Conservation (phyloP, 805 yeast species). For the Saturnispora silvae region DNA sequence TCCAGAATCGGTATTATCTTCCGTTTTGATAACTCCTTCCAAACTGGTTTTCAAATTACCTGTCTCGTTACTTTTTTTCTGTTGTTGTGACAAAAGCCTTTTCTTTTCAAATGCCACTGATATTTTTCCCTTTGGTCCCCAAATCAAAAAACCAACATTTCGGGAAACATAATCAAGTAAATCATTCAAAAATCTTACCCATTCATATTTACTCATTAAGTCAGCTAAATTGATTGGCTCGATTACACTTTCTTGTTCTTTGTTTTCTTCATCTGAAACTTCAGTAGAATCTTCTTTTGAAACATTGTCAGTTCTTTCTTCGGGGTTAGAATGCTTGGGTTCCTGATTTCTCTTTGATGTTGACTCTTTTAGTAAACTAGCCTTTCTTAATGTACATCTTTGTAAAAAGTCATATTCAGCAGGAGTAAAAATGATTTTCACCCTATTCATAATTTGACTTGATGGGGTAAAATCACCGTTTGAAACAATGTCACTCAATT, state of each 20-base stretch:
- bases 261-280: no score
- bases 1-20: slow-evolving; percentile 3
- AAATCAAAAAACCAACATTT: slow-evolving; percentile 58
- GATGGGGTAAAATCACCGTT: slow-evolving; percentile 11
- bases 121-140: slow-evolving; percentile 43
- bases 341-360: not conserved
- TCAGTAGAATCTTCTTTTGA: no score
- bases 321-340: no score
- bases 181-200: slow-evolving; percentile 76
- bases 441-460: slow-evolving; percentile 8
- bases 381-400: slow-evolving; percentile 63
- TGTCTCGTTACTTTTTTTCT: slow-evolving; percentile 5
- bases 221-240: slow-evolving; percentile 22
- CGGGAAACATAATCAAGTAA: slow-evolving; percentile 68
- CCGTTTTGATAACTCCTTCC: not conserved
- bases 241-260: slow-evolving; percentile 22
- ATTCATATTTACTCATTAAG: slow-evolving; percentile 65
- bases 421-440: slow-evolving; percentile 41
- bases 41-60: slow-evolving; percentile 1
- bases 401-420: slow-evolving; percentile 71
- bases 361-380: slow-evolving; percentile 38
- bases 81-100: not conserved
- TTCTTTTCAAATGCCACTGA: slow-evolving; percentile 17
- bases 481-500: slow-evolving; percentile 3
- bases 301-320: no score